Percentiles rank a stretch among this genome's conserved stretches.
Evolutionary conservation across 257 asterid species (phyloP).

Genomic region (Capsicum rhomboideum): DNA sequence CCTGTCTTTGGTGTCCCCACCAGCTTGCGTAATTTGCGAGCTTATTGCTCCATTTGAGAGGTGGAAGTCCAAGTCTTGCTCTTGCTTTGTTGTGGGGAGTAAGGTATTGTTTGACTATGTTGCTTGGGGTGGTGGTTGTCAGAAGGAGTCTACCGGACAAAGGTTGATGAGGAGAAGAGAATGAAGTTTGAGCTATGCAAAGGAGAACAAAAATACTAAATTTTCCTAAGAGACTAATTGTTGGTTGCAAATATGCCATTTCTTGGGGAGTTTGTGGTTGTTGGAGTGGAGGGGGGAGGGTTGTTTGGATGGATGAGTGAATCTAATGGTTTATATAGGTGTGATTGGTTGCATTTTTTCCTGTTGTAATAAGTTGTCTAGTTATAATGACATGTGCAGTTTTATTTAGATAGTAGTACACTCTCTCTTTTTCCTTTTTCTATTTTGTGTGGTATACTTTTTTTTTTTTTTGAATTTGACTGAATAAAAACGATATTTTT

Average conservation of each 20-base stretch:
- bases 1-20: constrained; percentile 1
- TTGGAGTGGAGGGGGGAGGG: not conserved
- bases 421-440: too few species aligned
- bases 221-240: not conserved
- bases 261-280: not conserved
- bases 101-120: constrained; percentile 4
- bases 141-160: not conserved
- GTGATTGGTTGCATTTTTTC: not conserved
- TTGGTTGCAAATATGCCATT: not conserved
- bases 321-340: not conserved
- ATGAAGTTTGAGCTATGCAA: not conserved
- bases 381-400: too few species aligned
- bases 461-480: too few species aligned
- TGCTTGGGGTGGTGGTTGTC: not conserved
- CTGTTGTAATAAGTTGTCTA: not conserved
- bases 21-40: constrained; percentile 7
- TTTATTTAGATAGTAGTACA: too few species aligned
- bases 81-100: constrained; percentile 9
- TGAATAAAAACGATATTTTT: too few species aligned
- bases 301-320: not conserved
- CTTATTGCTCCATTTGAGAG: constrained; percentile 11
- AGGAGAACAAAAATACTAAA: not conserved
- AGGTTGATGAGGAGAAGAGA: not conserved
- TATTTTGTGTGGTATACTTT: too few species aligned
- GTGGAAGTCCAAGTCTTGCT: constrained; percentile 10